Base-by-base conservation (phyloP, 2,329 filamentous ascomycete genomes). In the Alternaria metachromatica region DNA sequence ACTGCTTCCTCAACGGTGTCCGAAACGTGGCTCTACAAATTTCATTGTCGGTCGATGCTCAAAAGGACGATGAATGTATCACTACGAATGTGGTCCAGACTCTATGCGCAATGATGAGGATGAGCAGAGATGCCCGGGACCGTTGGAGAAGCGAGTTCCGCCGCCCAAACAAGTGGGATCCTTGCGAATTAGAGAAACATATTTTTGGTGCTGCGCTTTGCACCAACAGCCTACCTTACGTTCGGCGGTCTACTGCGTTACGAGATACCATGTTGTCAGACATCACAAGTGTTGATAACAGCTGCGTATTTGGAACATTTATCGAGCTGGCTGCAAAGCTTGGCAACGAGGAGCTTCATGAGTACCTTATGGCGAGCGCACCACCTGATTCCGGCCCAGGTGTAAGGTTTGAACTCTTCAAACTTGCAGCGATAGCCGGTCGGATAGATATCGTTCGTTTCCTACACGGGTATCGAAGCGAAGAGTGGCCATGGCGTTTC, bases 391-490 rank as follows among this genome's bases (percentile, higher is more conserved):
- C 0, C 33, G 33, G 15, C 33, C 33, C 33, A n/a, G 9, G 0
- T 15, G 0, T 41, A 0, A n/a, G 33, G 0, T 41, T 9, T 7
- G 2, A 9, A 0, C 15, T 37, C n/a, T 37, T 37, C 7, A 1
- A n/a, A 2, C 2, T 0, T n/a, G 15, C 33, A 9, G 13, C 33
- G 9, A 3, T 9, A 37, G 33, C 3, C 1, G 3, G 13, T 3
- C 3, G 33, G 15, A n/a, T 41, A n/a, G 15, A 41, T 4, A 41
- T 41, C 3, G 33, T 10, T 41, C 33, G 33, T 0, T 41, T 41
- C 6, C 33, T 33, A 3, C 6, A 33, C 2, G 6, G 6, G 1
- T 15, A 8, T 4, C 30, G 30, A 2, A 33, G 30, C 30, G 30
- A 15, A 7, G 30, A 33, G 3, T 33, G 30, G n/a, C n/a, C n/a